These are phyloP conservation scores for Mortierella claussenii DNA, from an alignment of 192 early-diverging fungal species.

Conservation along the genomic window DNA sequence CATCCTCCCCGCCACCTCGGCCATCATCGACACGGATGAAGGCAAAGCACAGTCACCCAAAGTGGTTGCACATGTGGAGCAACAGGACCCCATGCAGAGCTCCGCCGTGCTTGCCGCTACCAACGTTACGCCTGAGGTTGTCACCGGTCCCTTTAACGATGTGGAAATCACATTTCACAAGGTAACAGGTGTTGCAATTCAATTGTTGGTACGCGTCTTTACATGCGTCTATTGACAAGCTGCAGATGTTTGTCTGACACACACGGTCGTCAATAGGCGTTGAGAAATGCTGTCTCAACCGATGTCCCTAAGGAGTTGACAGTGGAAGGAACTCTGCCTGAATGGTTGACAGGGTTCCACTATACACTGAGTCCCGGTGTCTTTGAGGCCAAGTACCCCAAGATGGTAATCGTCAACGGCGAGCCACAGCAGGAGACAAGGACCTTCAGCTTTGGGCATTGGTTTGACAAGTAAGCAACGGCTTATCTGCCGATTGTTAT, in stretches of 20 bases:
- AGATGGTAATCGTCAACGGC: conserved; percentile 64
- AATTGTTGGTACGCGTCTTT: not conserved
- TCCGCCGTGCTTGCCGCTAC: conserved; percentile 18
- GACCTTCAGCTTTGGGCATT: conserved; percentile 73
- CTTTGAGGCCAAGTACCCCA: conserved; percentile 72
- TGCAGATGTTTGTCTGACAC: too few relatives aligned
- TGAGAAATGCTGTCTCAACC: conserved; percentile 66
- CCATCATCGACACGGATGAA: conserved; percentile 12
- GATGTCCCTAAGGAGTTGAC: conserved; percentile 54
- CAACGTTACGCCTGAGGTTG: conserved; percentile 9
- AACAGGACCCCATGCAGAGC: not conserved
- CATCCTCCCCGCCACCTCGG: conserved; percentile 19
- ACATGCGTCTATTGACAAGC: not conserved
- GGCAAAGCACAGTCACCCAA: not conserved
- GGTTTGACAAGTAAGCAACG: conserved; percentile 71
- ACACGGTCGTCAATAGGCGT: conserved; percentile 42
- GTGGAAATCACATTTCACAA: conserved; percentile 48
- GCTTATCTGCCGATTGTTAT: not conserved
- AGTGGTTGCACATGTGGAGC: too few relatives aligned
- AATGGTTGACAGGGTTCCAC: conserved; percentile 72
- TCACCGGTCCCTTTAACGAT: conserved; percentile 21
- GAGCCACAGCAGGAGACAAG: conserved; percentile 74
- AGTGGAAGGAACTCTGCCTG: conserved; percentile 69
- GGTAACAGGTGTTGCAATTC: conserved; percentile 2
- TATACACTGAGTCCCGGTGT: conserved; percentile 75